Percentiles rank a stretch among this genome's conserved stretches.
phyloP scores from a whole-genome alignment of 805 yeast species.

The Saccharomycopsis amapae region DNA sequence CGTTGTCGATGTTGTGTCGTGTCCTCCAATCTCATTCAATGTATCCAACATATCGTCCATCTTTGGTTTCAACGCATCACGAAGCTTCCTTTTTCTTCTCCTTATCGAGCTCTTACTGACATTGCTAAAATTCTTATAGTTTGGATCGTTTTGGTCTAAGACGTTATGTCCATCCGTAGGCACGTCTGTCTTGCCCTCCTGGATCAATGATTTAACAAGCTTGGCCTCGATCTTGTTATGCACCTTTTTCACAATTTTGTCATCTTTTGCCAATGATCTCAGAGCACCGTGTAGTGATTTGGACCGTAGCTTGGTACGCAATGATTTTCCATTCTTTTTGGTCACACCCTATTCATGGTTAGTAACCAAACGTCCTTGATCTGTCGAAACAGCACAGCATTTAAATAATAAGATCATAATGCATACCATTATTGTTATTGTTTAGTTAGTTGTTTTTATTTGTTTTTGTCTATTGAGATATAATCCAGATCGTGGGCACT shows the following conservation, averaged over 20 bases:
- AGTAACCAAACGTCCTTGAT: no score
- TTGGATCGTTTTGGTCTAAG: conserved; percentile 8
- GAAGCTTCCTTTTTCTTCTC: conserved; percentile 54
- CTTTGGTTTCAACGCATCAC: conserved; percentile 59
- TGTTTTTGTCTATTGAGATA: no score
- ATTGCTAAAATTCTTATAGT: conserved; percentile 32
- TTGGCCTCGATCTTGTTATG: conserved; percentile 6
- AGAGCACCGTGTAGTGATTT: conserved; percentile 1
- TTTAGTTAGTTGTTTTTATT: no score
- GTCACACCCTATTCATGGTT: neutral
- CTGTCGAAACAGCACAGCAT: neutral
- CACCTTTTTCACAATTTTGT: neutral
- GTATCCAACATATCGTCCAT: conserved; percentile 55
- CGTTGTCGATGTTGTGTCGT: conserved; percentile 6
- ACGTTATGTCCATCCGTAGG: no score
- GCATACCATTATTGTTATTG: neutral
- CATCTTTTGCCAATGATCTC: neutral
- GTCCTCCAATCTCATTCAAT: conserved; percentile 32
- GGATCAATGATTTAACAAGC: conserved; percentile 17
- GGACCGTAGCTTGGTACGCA: conserved; percentile 7
- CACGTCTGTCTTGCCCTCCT: no score
- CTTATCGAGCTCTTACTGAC: conserved; percentile 62
- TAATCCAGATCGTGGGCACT: no score
- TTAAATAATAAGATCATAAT: no score
- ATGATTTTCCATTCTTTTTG: neutral